Evolutionary conservation across 768 basidiomycete genomes (phyloP).

Genomic region (Lactarius indigo): DNA sequence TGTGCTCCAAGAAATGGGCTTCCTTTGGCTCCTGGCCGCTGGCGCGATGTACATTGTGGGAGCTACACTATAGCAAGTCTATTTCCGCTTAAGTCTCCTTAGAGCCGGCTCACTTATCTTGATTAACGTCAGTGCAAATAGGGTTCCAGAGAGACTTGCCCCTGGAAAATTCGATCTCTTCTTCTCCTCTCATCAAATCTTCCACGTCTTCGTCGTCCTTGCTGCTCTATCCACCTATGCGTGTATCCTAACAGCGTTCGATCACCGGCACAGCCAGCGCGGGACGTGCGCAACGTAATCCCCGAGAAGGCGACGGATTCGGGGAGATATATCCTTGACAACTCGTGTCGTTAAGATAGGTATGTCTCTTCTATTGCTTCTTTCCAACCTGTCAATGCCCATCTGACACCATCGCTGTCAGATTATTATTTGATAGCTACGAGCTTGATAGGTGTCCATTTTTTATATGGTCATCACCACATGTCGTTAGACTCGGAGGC

Average conservation of each 20-base stretch:
- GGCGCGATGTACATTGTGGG: slow-evolving; percentile 76
- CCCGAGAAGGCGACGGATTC: not conserved
- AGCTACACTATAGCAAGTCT: slow-evolving; percentile 78
- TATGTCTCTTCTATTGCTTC: not conserved
- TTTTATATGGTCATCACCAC: not conserved
- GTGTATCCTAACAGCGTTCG: slow-evolving; percentile 51
- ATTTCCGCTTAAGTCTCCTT: slow-evolving; percentile 26
- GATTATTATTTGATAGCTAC: slow-evolving; percentile 3
- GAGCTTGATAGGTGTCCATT: not conserved
- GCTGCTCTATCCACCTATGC: slow-evolving; percentile 68
- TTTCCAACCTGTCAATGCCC: not conserved
- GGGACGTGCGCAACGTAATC: slow-evolving; percentile 17
- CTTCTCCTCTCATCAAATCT: slow-evolving; percentile 84
- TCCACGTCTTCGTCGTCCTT: slow-evolving; percentile 75
- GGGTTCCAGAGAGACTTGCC: slow-evolving; percentile 70
- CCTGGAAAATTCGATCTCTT: slow-evolving; percentile 81
- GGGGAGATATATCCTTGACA: not conserved
- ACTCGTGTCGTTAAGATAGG: not conserved
- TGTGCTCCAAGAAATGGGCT: slow-evolving; percentile 59
- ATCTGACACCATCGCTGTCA: not conserved
- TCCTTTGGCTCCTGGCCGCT: slow-evolving; percentile 64
- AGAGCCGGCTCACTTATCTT: slow-evolving; percentile 23
- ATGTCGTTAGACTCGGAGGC: slow-evolving; percentile 1
- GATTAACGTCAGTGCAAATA: slow-evolving; percentile 57
- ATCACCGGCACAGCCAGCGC: slow-evolving; percentile 47